Evolutionary conservation across 352 stramenopile genomes (phyloP).

Genomic region (Phytophthora idaei): DNA sequence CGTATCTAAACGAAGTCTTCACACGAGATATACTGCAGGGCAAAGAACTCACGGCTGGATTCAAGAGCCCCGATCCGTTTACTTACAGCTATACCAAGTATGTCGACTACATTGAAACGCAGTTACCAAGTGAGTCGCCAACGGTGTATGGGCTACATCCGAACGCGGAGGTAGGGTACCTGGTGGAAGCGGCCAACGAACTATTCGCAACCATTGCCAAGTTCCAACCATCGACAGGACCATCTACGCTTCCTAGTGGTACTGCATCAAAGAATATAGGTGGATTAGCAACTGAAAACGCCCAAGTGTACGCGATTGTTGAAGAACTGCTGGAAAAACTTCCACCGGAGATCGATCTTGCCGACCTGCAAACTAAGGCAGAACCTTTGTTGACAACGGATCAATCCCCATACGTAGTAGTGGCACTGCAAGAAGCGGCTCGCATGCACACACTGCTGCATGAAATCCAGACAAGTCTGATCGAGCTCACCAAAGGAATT

Average conservation of each 20-base stretch:
- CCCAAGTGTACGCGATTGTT: slow-evolving; percentile 50
- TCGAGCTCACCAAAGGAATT: slow-evolving; percentile 82
- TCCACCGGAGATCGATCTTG: slow-evolving; percentile 64
- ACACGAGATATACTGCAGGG: slow-evolving; percentile 58
- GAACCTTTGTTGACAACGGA: slow-evolving; percentile 62
- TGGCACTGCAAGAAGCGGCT: slow-evolving; percentile 81
- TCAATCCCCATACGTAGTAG: slow-evolving; percentile 81
- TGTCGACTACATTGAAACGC: slow-evolving; percentile 77
- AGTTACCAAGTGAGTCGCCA: slow-evolving; percentile 70
- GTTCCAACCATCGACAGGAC: slow-evolving; percentile 84
- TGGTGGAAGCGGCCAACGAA: slow-evolving; percentile 75
- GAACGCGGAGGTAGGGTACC: slow-evolving; percentile 83
- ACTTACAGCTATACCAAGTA: slow-evolving; percentile 94
- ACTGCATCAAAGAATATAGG: slow-evolving; percentile 16
- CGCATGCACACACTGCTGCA: slow-evolving; percentile 74
- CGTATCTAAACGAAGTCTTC: slow-evolving; percentile 73
- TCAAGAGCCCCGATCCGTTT: slow-evolving; percentile 78
- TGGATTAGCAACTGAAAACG: slow-evolving; percentile 34
- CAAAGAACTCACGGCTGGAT: slow-evolving; percentile 68
- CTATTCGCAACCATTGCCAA: slow-evolving; percentile 89
- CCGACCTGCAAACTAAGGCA: slow-evolving; percentile 53
- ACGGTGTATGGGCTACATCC: slow-evolving; percentile 77
- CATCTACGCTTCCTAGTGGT: slow-evolving; percentile 43
- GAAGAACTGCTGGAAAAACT: slow-evolving; percentile 66
- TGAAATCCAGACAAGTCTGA: slow-evolving; percentile 66